phyloP scores from a whole-genome alignment of 2,329 filamentous ascomycete species.

The Fusarium setosum region DNA sequence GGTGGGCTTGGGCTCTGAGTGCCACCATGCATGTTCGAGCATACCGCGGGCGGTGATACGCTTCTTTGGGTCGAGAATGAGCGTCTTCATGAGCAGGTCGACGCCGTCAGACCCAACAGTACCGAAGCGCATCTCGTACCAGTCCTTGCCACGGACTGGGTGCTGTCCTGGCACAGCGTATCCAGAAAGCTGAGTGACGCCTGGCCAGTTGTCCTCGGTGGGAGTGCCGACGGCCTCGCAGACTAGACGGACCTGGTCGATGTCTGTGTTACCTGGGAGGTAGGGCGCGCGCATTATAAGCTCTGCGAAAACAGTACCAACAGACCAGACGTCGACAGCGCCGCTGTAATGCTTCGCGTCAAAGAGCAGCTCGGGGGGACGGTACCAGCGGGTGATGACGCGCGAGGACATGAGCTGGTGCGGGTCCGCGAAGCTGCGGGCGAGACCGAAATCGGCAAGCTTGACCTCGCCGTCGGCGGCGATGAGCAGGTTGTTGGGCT shows the following conservation, averaged over 20 bases:
- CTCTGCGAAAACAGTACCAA: conserved; percentile 93
- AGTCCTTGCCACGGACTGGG: conserved; percentile 73
- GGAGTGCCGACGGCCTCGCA: conserved; percentile 89
- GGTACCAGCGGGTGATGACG: conserved; percentile 97
- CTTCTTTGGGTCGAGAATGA: conserved; percentile 87
- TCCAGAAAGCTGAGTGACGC: conserved; percentile 81
- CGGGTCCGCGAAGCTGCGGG: conserved; percentile 88
- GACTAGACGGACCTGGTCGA: conserved; percentile 88
- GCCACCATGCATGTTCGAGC: conserved; percentile 89
- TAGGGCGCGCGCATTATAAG: conserved; percentile 86
- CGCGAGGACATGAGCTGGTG: conserved; percentile 90
- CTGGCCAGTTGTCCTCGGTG: conserved; percentile 95
- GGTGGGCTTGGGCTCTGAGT: conserved; percentile 83
- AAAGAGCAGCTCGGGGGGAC: conserved; percentile 92
- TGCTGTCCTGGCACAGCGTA: conserved; percentile 79
- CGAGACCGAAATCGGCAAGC: conserved; percentile 96
- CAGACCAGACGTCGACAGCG: conserved; percentile 93
- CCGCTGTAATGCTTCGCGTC: conserved; percentile 90
- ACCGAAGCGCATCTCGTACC: conserved; percentile 82
- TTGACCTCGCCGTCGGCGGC: conserved; percentile 94
- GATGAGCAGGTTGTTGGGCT: conserved; percentile 97
- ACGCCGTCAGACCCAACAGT: conserved; percentile 85
- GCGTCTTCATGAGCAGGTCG: conserved; percentile 87
- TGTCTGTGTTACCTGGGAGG: conserved; percentile 84
- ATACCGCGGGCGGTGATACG: conserved; percentile 82